Base-by-base conservation (phyloP, 2,329 filamentous ascomycete species). In the Aspergillus eucalypticola region DNA sequence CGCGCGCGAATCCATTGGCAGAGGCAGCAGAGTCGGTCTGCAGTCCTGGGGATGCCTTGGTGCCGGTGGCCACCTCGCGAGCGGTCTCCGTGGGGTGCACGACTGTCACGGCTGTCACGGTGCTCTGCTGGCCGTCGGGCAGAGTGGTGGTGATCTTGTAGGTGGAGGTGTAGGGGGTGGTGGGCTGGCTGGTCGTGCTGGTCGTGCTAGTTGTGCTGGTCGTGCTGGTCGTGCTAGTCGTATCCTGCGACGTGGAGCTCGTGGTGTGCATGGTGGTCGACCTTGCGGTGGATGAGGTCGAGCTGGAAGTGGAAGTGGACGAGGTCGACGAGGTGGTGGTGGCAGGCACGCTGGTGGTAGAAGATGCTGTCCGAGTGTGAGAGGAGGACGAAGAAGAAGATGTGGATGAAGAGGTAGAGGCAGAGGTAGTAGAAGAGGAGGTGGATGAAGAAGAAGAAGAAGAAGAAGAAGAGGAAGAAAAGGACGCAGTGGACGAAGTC, bases 51-150 rank as follows among this genome's bases (percentile, higher is more conserved):
- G 70, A 63, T 3, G 65, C 64, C 0, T 67, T 62, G 8, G 67
- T 67, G 11, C 67, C 61, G 15, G 69, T 70, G 3, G 66, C 58
- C 23, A 62, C 68, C 1, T 67, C 69, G 5, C 64, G 61, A 23
- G 66, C 59, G 13, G 74, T 73, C 21, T 59, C 56, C 19, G 66
- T 66, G 8, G 78, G 76, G 46, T 78, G 72, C 48, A 81, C 75
- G 35, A 81, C 71, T 2, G 79, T 77, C n/a, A 80, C 69, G 41
- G 76, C 73, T 10, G 80, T 82, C 60, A 79, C 72, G 44, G 79
- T 81, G 63, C 71, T 73, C 21, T 75, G 56, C 15, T 67, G 69
- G n/a, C 80, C 80, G 60, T 82, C 70, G 17, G 76, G 64, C 10
- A 76, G 60, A 11, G 78, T 81, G 25, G 75, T 77, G 32, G 76